Percentiles rank a stretch among this genome's conserved stretches.
These are phyloP conservation scores for Triadica sebifera DNA, from an alignment of 345 rosid species.

Conservation along the genomic window DNA sequence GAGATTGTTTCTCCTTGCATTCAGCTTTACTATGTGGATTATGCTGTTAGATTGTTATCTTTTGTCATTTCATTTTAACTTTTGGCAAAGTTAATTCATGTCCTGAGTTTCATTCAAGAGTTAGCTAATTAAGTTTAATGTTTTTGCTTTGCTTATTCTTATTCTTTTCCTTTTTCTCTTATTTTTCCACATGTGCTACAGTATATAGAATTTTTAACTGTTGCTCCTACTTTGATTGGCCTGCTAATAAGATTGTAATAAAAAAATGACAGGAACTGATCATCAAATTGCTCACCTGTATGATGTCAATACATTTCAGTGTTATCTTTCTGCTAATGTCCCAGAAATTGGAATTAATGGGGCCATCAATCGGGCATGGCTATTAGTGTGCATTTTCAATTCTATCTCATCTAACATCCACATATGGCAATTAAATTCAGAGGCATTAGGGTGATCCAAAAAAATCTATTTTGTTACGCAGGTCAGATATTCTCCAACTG, in stretches of 20 bases:
- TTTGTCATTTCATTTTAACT: background rate
- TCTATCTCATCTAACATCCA: background rate
- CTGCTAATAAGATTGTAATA: conserved; percentile 18
- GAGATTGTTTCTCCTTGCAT: background rate
- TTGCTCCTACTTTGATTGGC: background rate
- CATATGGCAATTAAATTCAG: conserved; percentile 8
- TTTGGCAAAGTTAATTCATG: too few relatives aligned
- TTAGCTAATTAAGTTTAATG: background rate
- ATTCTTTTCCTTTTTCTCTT: background rate
- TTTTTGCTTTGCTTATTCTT: background rate
- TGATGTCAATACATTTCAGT: conserved; percentile 74
- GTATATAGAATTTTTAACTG: background rate
- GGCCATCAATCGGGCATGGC: conserved; percentile 76
- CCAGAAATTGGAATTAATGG: conserved; percentile 59
- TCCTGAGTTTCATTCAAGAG: too few relatives aligned
- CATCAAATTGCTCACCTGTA: conserved; percentile 78
- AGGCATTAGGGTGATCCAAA: background rate
- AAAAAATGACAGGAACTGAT: conserved; percentile 61
- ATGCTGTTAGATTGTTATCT: background rate
- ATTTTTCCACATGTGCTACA: background rate
- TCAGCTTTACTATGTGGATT: background rate
- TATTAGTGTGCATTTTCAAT: too few relatives aligned
- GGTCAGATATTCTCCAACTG: conserved; percentile 85
- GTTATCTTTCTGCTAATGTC: conserved; percentile 59
- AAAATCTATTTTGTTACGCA: conserved; percentile 29